Conservation (phyloP, 2,329 filamentous ascomycete species). For the Aspergillus calidoustus region DNA sequence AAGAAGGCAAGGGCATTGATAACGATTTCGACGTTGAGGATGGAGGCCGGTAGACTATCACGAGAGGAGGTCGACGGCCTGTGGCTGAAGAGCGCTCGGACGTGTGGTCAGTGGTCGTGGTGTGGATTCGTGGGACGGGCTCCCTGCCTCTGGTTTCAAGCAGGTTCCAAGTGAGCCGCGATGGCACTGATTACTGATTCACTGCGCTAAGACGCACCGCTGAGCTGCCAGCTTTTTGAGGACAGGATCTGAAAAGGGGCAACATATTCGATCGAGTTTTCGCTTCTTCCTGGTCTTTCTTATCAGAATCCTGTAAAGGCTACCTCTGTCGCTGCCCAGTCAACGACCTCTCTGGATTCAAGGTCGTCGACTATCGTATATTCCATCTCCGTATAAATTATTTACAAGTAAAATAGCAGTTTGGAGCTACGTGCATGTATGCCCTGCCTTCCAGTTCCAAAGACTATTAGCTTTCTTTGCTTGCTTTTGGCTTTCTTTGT, state of each 20-base stretch:
- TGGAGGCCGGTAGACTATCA: constrained; percentile 7
- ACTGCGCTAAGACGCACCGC: neutral
- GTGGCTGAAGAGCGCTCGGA: constrained; percentile 28
- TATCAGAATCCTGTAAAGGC: neutral
- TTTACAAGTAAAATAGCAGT: neutral
- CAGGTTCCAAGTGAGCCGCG: neutral
- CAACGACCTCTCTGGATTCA: neutral
- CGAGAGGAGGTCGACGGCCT: constrained; percentile 14
- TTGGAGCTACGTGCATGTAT: neutral
- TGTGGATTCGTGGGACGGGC: constrained; percentile 13
- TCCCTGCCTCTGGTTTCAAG: neutral
- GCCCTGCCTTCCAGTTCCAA: neutral
- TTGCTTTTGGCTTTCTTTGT: neutral
- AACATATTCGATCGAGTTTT: neutral
- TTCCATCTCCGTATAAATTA: neutral
- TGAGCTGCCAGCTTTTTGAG: neutral
- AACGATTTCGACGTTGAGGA: constrained; percentile 7
- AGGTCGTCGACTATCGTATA: neutral
- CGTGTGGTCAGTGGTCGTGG: constrained; percentile 17
- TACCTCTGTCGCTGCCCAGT: neutral
- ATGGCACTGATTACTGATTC: neutral
- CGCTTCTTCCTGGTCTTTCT: neutral
- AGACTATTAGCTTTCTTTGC: neutral
- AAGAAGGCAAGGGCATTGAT: constrained; percentile 12
- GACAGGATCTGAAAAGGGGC: neutral